Conservation (phyloP, 148 eudicot genomes). For the Suaeda aralocaspica region DNA sequence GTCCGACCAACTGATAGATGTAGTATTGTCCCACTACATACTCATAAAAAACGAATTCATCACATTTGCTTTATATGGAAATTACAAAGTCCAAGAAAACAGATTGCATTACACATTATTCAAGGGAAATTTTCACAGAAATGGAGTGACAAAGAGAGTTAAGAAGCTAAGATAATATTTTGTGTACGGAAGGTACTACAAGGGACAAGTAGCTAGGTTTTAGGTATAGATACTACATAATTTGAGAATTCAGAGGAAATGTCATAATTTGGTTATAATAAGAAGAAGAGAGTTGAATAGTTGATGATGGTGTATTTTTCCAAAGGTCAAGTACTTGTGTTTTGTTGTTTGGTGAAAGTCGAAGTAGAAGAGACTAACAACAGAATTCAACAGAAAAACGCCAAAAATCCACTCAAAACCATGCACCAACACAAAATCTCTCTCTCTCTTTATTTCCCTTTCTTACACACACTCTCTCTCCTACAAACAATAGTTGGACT, state of each 20-base stretch:
- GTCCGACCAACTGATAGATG: no score
- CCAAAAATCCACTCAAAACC: slow-evolving; percentile 33
- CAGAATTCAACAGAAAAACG: slow-evolving; percentile 11
- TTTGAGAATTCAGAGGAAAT: slow-evolving; percentile 6
- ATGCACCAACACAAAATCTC: slow-evolving; percentile 22
- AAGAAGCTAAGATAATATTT: no score
- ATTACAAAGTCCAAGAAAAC: slow-evolving; percentile 20
- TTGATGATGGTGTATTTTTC: neutral
- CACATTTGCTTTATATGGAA: slow-evolving; percentile 17
- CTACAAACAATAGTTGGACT: no score
- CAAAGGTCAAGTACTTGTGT: slow-evolving; percentile 15
- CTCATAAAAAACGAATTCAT: neutral
- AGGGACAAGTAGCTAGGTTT: no score
- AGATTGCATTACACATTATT: slow-evolving; percentile 20
- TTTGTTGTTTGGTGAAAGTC: slow-evolving; percentile 17
- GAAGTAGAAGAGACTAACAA: neutral
- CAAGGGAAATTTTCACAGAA: slow-evolving; percentile 19
- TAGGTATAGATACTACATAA: neutral
- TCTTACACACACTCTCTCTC: no score
- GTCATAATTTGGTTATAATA: slow-evolving; percentile 29
- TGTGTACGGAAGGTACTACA: neutral
- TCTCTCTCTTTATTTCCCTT: neutral
- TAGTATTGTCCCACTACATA: no score
- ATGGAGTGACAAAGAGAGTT: slow-evolving; percentile 20
- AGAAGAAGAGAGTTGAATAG: neutral